Percentiles rank a stretch among this genome's conserved stretches.
Conservation (phyloP, 805 yeast species). For the Lipomyces sp. region DNA sequence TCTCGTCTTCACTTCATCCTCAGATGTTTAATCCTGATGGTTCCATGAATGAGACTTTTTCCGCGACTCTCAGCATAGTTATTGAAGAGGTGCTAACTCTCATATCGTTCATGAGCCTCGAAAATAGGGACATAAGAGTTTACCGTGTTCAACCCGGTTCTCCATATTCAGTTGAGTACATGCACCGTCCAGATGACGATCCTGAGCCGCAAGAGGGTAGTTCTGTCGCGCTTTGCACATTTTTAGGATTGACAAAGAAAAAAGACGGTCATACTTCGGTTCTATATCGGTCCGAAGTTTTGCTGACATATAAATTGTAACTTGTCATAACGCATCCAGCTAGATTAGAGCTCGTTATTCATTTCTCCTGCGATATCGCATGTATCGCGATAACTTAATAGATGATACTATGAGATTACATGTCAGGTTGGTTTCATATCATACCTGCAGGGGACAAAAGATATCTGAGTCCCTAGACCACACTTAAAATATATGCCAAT, state of each 20-base stretch:
- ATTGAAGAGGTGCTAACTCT: neutral
- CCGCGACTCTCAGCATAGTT: neutral
- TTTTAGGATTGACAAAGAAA: neutral
- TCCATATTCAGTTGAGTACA: neutral
- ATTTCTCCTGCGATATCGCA: no score
- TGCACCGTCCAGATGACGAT: conserved; percentile 4
- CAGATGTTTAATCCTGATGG: neutral
- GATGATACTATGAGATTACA: no score
- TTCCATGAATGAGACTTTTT: neutral
- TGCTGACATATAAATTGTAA: no score
- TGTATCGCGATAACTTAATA: no score
- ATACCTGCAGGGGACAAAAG: no score
- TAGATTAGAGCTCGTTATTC: no score
- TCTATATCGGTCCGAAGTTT: conserved; percentile 8
- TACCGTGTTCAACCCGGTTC: neutral
- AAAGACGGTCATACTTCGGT: neutral
- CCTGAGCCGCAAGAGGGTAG: conserved; percentile 2
- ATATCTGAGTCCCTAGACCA: no score
- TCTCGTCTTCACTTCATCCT: neutral
- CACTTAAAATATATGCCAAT: no score
- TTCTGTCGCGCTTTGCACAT: neutral
- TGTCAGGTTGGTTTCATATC: no score
- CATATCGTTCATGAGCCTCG: conserved; percentile 7
- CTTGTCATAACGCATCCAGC: no score
- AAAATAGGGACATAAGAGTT: conserved; percentile 2